These are phyloP conservation scores for Globisporangium uncinulatum DNA, from an alignment of 352 stramenopile species.

Conservation along the genomic window DNA sequence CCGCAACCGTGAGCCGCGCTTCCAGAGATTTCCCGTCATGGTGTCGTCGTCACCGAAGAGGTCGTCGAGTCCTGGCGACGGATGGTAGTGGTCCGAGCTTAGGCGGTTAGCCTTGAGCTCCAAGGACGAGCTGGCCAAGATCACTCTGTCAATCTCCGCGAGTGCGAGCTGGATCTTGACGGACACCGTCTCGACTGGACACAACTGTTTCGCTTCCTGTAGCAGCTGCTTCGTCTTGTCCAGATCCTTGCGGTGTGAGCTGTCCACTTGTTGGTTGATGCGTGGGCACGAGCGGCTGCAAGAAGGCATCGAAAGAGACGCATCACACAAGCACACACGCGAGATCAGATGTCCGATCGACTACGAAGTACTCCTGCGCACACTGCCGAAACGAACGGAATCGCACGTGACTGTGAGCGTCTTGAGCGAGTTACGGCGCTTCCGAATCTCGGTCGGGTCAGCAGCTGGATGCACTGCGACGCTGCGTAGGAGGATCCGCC, in stretches of 20 bases:
- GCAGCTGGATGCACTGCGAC: constrained; percentile 7
- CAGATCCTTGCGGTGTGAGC: constrained; percentile 36
- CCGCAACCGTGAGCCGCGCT: constrained; percentile 68
- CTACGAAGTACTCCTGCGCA: too few relatives aligned
- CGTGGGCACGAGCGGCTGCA: constrained; percentile 24
- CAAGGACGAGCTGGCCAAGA: constrained; percentile 9
- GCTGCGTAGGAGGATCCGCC: neutral
- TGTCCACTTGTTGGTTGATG: constrained; percentile 19
- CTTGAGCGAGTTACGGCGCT: constrained; percentile 46
- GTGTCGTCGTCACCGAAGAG: constrained; percentile 27
- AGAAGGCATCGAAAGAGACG: too few relatives aligned
- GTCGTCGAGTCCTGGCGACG: constrained; percentile 20
- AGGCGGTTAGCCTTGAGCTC: neutral
- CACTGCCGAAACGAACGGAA: too few relatives aligned
- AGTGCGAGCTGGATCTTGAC: constrained; percentile 43
- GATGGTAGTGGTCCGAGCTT: constrained; percentile 4
- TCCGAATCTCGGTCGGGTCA: constrained; percentile 11
- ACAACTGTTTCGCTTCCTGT: constrained; percentile 39
- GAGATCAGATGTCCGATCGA: too few relatives aligned
- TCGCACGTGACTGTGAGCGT: constrained; percentile 49
- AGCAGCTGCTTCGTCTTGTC: constrained; percentile 50
- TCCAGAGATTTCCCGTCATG: constrained; percentile 66
- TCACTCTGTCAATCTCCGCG: constrained; percentile 36
- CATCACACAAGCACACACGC: too few relatives aligned
- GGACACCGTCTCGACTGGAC: constrained; percentile 29